These are phyloP conservation scores for Trichophyton benhamiae DNA, from an alignment of 2,329 filamentous ascomycete genomes.

Conservation along the genomic window DNA sequence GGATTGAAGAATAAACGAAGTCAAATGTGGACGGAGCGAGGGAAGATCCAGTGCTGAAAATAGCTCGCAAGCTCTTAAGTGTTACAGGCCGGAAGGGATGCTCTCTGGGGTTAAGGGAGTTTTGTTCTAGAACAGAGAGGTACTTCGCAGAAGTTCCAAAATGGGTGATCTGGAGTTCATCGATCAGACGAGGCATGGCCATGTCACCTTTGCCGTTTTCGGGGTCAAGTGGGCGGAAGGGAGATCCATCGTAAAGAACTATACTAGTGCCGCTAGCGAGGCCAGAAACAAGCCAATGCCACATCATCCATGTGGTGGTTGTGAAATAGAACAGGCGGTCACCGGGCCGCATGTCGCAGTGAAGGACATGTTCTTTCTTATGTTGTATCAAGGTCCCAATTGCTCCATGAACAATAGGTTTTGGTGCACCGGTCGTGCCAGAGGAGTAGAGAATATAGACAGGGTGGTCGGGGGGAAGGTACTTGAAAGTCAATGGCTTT, in stretches of 20 bases:
- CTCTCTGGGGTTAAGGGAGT: conserved; percentile 47
- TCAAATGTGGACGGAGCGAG: conserved; percentile 84
- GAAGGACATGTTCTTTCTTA: conserved; percentile 88
- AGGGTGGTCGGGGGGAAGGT: conserved; percentile 72
- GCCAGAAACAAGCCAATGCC: conserved; percentile 88
- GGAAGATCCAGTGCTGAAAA: conserved; percentile 90
- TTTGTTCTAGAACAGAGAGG: conserved; percentile 78
- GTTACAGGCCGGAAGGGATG: conserved; percentile 33
- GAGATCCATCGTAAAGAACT: conserved; percentile 83
- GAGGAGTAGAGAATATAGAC: conserved; percentile 90
- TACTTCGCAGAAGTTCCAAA: conserved; percentile 95
- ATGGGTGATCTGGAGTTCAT: conserved; percentile 71
- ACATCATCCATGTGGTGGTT: conserved; percentile 99
- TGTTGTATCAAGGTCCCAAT: conserved; percentile 87
- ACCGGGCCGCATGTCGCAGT: conserved; percentile 62
- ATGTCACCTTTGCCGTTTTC: conserved; percentile 54
- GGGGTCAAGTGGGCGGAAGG: conserved; percentile 56
- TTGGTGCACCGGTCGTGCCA: conserved; percentile 76
- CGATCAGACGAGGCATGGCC: conserved; percentile 70
- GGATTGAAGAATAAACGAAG: conserved; percentile 79
- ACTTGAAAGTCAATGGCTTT: conserved; percentile 51
- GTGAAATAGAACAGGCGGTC: conserved; percentile 87
- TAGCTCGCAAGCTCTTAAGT: conserved; percentile 54
- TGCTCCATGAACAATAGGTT: conserved; percentile 87
- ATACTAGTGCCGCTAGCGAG: conserved; percentile 73